Evolutionary conservation across 2,329 filamentous ascomycete genomes (phyloP), one percentile per base, ranked within the genome.

Genomic region (Penicillium griseofulvum): DNA sequence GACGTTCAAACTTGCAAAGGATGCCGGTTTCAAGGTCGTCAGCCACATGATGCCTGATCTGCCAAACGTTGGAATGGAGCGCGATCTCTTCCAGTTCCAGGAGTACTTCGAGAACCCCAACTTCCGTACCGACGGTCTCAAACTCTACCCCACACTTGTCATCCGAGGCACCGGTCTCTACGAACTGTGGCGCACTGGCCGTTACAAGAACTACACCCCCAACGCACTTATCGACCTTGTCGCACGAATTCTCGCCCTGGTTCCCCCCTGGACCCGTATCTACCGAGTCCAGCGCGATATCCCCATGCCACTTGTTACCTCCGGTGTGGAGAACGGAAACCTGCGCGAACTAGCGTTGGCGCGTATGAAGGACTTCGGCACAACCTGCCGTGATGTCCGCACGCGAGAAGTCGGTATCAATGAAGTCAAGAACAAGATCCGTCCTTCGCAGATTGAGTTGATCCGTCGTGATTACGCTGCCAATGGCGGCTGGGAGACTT

Each of bases 31-130:
- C 83, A 99, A 99, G 74, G 94, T 99, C 0, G 94, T 99, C 59
- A 96, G 90, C 63, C 94, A 99, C 76, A 99, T 99, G 94, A 99
- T 99, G 94, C 94, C 94, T 1, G 94, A 99, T 71, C 77, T 99
- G 45, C 94, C 94, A 4, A 99, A 99, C 67, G 94, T 99, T 2
- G 94, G 94, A 54, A 96, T 97, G 89, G 95, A 99, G 76, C 88
- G 94, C 66, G 94, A 99, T 71, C 81, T 99, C 41, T 92, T 96
- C 69, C 94, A 99, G 66, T 99, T 99, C 75, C 84, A 90, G 61
- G 95, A 99, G 71, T 99, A 99, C 73, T 99, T 99, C 67, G 91
- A 96, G 71, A 97, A 91, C 71, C 94, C 94, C 0, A 91, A 87
- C 39, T 99, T 99, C 79, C 84, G 94, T 56, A 99, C 95, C 1